phyloP scores from a whole-genome alignment of 768 basidiomycete genomes.

The Tulasnella sp. region DNA sequence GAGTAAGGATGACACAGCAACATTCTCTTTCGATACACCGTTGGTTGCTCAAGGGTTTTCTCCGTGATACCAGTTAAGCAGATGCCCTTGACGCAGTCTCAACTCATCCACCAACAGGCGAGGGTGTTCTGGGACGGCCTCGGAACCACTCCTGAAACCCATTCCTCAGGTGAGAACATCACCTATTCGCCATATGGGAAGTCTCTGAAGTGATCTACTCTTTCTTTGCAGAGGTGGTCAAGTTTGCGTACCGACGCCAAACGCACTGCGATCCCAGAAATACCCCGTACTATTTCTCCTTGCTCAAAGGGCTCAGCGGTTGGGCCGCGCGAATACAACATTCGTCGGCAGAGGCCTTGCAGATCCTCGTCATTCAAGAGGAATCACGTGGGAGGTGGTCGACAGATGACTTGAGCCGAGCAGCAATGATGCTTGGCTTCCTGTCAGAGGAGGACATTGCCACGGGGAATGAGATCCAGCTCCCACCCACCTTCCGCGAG shows the following conservation, averaged over 20 bases:
- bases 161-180: constrained; percentile 51
- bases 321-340: constrained; percentile 42
- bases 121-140: constrained; percentile 33
- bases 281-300: constrained; percentile 60
- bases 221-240: constrained; percentile 53
- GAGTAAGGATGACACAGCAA: constrained; percentile 44
- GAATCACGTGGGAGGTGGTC: constrained; percentile 62
- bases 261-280: constrained; percentile 70
- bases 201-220: neutral
- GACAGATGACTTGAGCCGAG: constrained; percentile 48
- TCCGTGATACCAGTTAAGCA: no score
- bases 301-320: neutral
- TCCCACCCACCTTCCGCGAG: constrained; percentile 46
- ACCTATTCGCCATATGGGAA: constrained; percentile 21
- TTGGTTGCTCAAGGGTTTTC: no score
- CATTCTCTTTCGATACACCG: no score
- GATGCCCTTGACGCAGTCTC: neutral
- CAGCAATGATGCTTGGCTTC: constrained; percentile 58
- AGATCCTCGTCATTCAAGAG: constrained; percentile 58
- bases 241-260: constrained; percentile 74
- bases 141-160: constrained; percentile 64
- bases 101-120: neutral
- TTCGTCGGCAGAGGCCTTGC: constrained; percentile 49
- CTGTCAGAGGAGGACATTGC: constrained; percentile 49
- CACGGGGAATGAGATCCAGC: constrained; percentile 61